Percentiles rank a stretch among this genome's conserved stretches.
These are phyloP conservation scores for Hymenoscyphus repandus DNA, from an alignment of 2,329 filamentous ascomycete species.

Conservation along the genomic window DNA sequence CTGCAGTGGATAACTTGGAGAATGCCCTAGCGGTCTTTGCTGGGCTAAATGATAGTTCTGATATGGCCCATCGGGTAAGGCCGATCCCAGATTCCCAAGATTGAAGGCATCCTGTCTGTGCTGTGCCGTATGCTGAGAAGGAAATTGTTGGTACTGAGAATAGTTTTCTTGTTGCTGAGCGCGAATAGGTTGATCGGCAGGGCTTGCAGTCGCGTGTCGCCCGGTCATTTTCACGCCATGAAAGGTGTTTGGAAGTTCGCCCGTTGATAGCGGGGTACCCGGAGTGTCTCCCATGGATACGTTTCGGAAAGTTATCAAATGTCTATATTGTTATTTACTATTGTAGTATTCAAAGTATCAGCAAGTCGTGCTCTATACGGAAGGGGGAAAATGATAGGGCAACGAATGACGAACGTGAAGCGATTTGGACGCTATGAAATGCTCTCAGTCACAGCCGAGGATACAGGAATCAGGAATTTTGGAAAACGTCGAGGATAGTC, in stretches of 20 bases:
- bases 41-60: constrained; percentile 20
- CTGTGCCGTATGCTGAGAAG: constrained; percentile 12
- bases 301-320: no score
- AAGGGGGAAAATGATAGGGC: no score
- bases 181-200: constrained; percentile 6
- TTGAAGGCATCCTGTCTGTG: constrained; percentile 22
- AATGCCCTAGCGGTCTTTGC: constrained; percentile 17
- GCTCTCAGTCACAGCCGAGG: no score
- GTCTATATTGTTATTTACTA: no score
- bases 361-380: no score
- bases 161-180: constrained; percentile 8
- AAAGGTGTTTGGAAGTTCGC: constrained; percentile 12
- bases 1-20: constrained; percentile 21
- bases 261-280: constrained; percentile 5
- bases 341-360: no score
- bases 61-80: constrained; percentile 25
- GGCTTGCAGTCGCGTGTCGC: neutral
- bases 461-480: no score
- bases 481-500: no score
- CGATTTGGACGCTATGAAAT: no score
- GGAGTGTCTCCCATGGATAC: constrained; percentile 22
- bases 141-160: constrained; percentile 6
- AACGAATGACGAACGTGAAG: no score
- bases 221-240: constrained; percentile 12
- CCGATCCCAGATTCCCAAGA: constrained; percentile 21